Percentiles rank a stretch among this genome's conserved stretches.
Conservation (phyloP, 2,329 filamentous ascomycete species). For the Cytospora schulzeri region DNA sequence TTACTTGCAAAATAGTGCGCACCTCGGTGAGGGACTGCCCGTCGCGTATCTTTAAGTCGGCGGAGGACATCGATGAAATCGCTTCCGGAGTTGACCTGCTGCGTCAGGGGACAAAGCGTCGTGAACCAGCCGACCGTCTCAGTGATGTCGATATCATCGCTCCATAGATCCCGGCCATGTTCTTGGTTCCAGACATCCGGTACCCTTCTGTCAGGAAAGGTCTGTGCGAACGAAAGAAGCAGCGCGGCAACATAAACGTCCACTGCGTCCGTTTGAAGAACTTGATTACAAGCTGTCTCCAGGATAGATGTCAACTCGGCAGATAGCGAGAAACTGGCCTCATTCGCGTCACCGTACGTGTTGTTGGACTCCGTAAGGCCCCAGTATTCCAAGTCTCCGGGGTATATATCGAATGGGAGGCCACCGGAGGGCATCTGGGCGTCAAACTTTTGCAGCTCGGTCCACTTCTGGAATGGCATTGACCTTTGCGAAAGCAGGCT, state of each 20-base stretch:
- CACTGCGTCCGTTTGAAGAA: constrained; percentile 53
- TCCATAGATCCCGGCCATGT: constrained; percentile 49
- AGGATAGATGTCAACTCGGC: constrained; percentile 47
- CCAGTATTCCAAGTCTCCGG: constrained; percentile 52
- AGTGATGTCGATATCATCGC: constrained; percentile 52
- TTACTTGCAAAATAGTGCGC: constrained; percentile 37
- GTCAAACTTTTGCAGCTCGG: constrained; percentile 44
- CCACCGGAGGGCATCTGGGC: constrained; percentile 25
- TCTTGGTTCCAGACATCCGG: constrained; percentile 60
- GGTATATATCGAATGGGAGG: constrained; percentile 44
- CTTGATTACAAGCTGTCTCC: constrained; percentile 45
- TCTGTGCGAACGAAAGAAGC: constrained; percentile 56
- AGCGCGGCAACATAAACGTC: constrained; percentile 58
- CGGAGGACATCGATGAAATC: constrained; percentile 55
- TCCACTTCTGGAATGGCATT: constrained; percentile 54
- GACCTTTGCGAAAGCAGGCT: constrained; percentile 47
- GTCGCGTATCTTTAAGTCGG: constrained; percentile 55
- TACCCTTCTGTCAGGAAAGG: constrained; percentile 53
- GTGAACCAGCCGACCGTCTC: constrained; percentile 65
- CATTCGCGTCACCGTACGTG: constrained; percentile 47
- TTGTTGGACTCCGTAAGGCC: constrained; percentile 46
- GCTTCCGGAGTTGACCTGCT: constrained; percentile 46
- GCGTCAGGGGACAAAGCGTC: constrained; percentile 54
- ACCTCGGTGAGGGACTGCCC: constrained; percentile 37
- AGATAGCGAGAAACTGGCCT: constrained; percentile 46